These are phyloP conservation scores for Aspergillus niger DNA, from an alignment of 2,329 filamentous ascomycete genomes.

Conservation along the genomic window DNA sequence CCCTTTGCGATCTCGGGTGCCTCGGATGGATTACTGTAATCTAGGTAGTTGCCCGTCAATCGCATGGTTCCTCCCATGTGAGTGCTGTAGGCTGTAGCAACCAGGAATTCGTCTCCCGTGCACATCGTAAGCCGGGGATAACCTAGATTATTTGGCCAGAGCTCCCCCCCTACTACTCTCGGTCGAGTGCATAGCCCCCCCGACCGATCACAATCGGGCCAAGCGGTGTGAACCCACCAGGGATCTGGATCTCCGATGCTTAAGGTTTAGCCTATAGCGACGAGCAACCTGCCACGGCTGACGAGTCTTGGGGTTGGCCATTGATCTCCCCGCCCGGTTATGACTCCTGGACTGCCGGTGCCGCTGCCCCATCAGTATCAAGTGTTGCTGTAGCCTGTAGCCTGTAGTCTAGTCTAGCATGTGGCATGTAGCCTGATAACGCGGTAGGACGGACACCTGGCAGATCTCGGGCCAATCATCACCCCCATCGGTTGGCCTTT, in stretches of 20 bases:
- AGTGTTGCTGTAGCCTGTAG: too few species aligned
- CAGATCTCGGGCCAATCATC: not conserved
- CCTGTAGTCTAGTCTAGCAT: too few species aligned
- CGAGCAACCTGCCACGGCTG: not conserved
- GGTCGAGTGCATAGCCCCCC: not conserved
- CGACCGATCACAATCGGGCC: not conserved
- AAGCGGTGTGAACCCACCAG: not conserved
- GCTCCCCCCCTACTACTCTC: not conserved
- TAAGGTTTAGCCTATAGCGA: slow-evolving; percentile 2
- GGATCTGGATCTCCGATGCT: slow-evolving; percentile 4
- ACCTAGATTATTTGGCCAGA: not conserved
- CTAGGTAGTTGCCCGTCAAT: not conserved
- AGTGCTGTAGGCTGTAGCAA: not conserved
- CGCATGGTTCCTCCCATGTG: not conserved
- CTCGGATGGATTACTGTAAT: not conserved
- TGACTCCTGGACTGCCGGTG: not conserved
- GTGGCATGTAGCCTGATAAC: not conserved
- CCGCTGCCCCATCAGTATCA: too few species aligned
- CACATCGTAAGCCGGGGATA: not conserved
- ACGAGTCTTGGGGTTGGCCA: not conserved
- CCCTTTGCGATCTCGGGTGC: not conserved
- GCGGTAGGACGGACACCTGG: not conserved
- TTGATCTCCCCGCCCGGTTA: too few species aligned
- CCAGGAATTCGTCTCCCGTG: too few species aligned
- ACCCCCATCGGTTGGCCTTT: not conserved